phyloP scores from a whole-genome alignment of 2,329 filamentous ascomycete genomes.

The Beauveria australis region DNA sequence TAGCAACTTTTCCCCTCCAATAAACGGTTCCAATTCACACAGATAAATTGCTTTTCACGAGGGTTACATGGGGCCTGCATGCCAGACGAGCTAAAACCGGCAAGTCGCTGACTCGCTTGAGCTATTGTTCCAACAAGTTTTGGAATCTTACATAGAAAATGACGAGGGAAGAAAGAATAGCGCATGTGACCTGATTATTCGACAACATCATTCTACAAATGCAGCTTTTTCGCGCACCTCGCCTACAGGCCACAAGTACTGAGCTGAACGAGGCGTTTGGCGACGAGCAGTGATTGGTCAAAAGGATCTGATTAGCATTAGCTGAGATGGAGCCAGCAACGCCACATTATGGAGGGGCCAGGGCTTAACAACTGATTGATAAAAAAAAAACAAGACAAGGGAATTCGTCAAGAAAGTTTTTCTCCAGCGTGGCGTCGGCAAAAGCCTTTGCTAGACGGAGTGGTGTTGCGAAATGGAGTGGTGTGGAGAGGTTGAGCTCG shows the following conservation, averaged over 20 bases:
- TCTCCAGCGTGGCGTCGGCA: background rate
- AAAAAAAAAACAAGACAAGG: background rate
- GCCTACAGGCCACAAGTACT: background rate
- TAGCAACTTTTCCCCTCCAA: too few relatives aligned
- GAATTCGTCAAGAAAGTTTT: background rate
- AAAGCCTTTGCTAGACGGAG: background rate
- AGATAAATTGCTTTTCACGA: too few relatives aligned
- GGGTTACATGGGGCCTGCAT: too few relatives aligned
- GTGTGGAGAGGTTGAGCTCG: too few relatives aligned
- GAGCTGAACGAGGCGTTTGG: background rate
- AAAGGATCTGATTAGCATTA: slow-evolving; percentile 9
- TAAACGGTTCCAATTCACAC: too few relatives aligned
- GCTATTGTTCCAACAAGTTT: background rate
- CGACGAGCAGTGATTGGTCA: background rate
- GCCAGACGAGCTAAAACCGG: background rate
- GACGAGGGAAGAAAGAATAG: background rate
- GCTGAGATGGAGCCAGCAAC: background rate
- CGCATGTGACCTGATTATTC: slow-evolving; percentile 1
- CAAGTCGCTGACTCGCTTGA: background rate
- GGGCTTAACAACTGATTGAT: slow-evolving; percentile 4
- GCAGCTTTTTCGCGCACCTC: background rate
- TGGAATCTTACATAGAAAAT: background rate
- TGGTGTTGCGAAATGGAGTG: too few relatives aligned
- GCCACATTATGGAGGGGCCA: background rate
- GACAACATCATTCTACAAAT: background rate